A percentile compares a stretch with the other conserved stretches of the same genome.
Conservation (phyloP, 257 asterid species). For the Scutellaria baicalensis region DNA sequence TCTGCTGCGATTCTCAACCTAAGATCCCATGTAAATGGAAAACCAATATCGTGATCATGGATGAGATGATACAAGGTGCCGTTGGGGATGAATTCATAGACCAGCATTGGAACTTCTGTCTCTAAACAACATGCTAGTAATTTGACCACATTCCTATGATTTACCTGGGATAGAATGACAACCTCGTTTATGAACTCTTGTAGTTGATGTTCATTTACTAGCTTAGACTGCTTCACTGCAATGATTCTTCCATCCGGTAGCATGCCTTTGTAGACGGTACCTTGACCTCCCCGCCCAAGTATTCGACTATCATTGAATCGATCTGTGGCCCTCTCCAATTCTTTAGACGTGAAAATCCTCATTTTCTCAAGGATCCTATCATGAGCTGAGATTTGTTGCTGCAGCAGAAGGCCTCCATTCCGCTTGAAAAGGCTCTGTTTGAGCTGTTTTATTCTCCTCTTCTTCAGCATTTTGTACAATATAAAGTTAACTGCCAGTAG, state of each 20-base stretch:
- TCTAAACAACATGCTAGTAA: slow-evolving; percentile 31
- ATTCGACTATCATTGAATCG: slow-evolving; percentile 24
- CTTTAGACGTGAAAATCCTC: slow-evolving; percentile 21
- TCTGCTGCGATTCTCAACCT: slow-evolving; percentile 28
- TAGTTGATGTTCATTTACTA: slow-evolving; percentile 6
- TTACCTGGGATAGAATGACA: slow-evolving; percentile 23
- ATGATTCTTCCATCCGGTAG: slow-evolving; percentile 21
- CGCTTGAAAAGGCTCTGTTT: slow-evolving; percentile 10
- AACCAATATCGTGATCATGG: slow-evolving; percentile 9
- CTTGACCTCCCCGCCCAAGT: slow-evolving; percentile 34
- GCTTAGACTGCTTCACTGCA: slow-evolving; percentile 25
- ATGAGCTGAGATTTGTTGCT: slow-evolving; percentile 16
- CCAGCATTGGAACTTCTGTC: slow-evolving; percentile 29
- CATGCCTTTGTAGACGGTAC: slow-evolving; percentile 36
- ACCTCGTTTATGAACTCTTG: slow-evolving; percentile 33
- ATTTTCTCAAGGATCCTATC: slow-evolving; percentile 13
- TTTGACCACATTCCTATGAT: slow-evolving; percentile 24
- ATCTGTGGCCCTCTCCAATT: slow-evolving; percentile 28
- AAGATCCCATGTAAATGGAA: slow-evolving; percentile 25
- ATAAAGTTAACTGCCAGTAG: background rate
- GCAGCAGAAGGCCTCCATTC: slow-evolving; percentile 24
- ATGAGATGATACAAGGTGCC: slow-evolving; percentile 24
- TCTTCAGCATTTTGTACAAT: slow-evolving; percentile 15
- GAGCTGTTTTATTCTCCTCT: slow-evolving; percentile 14
- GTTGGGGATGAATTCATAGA: slow-evolving; percentile 26